A percentile compares a stretch with the other conserved stretches of the same genome.
Evolutionary conservation across 352 stramenopile species (phyloP).

Genomic region (Phytophthora hibernalis): DNA sequence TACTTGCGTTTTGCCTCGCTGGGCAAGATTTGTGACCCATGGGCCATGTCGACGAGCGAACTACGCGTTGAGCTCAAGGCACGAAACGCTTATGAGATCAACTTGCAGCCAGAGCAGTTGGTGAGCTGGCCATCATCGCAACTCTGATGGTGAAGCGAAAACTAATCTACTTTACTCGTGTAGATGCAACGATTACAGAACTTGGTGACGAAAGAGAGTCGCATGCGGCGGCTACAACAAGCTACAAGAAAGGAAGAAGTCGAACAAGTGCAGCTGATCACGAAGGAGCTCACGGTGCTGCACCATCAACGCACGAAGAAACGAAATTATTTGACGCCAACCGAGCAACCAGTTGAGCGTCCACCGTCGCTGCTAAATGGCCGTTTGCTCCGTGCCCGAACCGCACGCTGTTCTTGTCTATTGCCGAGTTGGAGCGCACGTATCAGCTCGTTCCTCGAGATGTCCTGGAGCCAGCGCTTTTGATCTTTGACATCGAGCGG

Average conservation of each 20-base stretch:
- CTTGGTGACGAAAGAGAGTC: constrained; percentile 68
- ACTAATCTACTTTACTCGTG: not conserved
- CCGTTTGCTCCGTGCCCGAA: constrained; percentile 56
- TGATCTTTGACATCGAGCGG: constrained; percentile 74
- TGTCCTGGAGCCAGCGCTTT: constrained; percentile 63
- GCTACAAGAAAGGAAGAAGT: constrained; percentile 65
- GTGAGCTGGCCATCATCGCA: constrained; percentile 31
- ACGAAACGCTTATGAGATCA: constrained; percentile 66
- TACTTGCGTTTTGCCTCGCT: constrained; percentile 73
- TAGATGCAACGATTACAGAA: constrained; percentile 73
- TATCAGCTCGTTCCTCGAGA: constrained; percentile 73
- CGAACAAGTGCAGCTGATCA: constrained; percentile 59
- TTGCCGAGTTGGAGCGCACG: constrained; percentile 63
- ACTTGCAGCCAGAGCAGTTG: constrained; percentile 73
- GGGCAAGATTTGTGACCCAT: constrained; percentile 72
- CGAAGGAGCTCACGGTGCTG: constrained; percentile 53
- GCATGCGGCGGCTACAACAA: constrained; percentile 66
- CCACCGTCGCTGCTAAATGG: constrained; percentile 57
- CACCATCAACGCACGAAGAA: constrained; percentile 35
- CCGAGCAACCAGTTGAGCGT: constrained; percentile 28
- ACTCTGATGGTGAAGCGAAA: not conserved
- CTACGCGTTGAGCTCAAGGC: constrained; percentile 62
- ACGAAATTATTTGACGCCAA: constrained; percentile 22
- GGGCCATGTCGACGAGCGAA: constrained; percentile 83
- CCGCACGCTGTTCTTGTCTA: constrained; percentile 79